A percentile compares a stretch with the other conserved stretches of the same genome.
These are phyloP conservation scores for Lentinula detonsa DNA, from an alignment of 768 basidiomycete species.

Conservation along the genomic window DNA sequence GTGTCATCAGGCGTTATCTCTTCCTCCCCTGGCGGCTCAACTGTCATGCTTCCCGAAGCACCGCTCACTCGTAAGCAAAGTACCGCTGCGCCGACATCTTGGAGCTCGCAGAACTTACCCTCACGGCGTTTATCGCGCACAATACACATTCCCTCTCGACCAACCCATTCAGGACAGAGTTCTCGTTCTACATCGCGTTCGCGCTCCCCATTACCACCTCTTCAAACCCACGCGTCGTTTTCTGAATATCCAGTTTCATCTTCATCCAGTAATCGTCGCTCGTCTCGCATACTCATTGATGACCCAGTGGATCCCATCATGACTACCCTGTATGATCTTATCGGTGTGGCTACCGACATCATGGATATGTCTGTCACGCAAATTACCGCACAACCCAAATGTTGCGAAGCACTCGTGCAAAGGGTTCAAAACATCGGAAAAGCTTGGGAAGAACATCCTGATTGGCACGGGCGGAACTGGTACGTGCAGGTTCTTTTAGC, in stretches of 20 bases:
- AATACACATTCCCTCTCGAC: constrained; percentile 67
- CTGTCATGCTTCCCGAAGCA: constrained; percentile 55
- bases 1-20: constrained; percentile 49
- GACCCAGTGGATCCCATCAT: constrained; percentile 88
- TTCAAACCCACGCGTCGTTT: constrained; percentile 59
- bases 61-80: constrained; percentile 62
- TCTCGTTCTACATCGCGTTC: constrained; percentile 96
- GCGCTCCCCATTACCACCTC: constrained; percentile 81
- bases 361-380: constrained; percentile 84
- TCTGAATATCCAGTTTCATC: constrained; percentile 45
- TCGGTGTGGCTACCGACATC: constrained; percentile 89
- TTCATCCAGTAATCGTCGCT: constrained; percentile 57
- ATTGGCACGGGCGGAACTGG: constrained; percentile 98
- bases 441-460: constrained; percentile 96
- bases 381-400: constrained; percentile 79
- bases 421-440: constrained; percentile 88
- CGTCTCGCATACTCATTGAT: constrained; percentile 78
- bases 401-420: constrained; percentile 83
- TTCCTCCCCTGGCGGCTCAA: constrained; percentile 57
- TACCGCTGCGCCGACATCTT: constrained; percentile 39
- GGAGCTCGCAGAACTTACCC: constrained; percentile 48
- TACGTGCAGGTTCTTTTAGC: constrained; percentile 96
- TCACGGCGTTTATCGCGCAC: constrained; percentile 83
- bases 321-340: constrained; percentile 85
- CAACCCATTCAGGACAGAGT: constrained; percentile 68